Percentiles rank a stretch among this genome's conserved stretches.
These are phyloP conservation scores for Seiridium cupressi DNA, from an alignment of 2,329 filamentous ascomycete species.

Conservation along the genomic window DNA sequence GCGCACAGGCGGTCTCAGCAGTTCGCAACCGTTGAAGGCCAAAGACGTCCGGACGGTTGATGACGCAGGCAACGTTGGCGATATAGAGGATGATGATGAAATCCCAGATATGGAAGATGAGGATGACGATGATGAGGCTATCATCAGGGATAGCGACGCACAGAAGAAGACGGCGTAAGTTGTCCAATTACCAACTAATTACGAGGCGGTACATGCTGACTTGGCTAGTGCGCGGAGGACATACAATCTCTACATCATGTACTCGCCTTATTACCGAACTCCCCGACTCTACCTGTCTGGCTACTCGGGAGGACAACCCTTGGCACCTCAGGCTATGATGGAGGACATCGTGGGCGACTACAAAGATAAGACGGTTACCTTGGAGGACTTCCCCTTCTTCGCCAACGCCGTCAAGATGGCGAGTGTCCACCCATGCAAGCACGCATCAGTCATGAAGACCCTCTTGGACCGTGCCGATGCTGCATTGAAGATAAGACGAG, in stretches of 20 bases:
- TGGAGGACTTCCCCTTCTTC: conserved; percentile 96
- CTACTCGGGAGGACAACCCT: conserved; percentile 79
- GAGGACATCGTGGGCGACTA: conserved; percentile 95
- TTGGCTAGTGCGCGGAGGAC: conserved; percentile 72
- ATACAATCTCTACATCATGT: conserved; percentile 99
- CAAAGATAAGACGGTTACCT: conserved; percentile 97
- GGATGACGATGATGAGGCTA: conserved; percentile 92
- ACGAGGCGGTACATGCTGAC: conserved; percentile 2
- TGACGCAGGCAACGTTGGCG: conserved; percentile 82
- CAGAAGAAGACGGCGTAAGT: conserved; percentile 45
- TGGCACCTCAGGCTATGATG: conserved; percentile 86
- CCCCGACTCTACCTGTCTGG: conserved; percentile 93
- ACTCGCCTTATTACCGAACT: conserved; percentile 94
- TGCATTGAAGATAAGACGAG: conserved; percentile 81
- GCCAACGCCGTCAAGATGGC: conserved; percentile 92
- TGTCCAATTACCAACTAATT: no score
- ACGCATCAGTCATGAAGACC: conserved; percentile 97
- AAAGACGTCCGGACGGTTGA: conserved; percentile 85
- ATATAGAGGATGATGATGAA: conserved; percentile 73
- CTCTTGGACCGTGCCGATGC: conserved; percentile 93
- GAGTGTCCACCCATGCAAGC: conserved; percentile 94
- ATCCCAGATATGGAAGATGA: conserved; percentile 99
- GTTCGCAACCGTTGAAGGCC: conserved; percentile 72
- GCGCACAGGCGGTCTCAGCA: conserved; percentile 76
- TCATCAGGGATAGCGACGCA: conserved; percentile 72